phyloP scores from a whole-genome alignment of 176 grass and related monocot genomes.

The Eragrostis nindensis region DNA sequence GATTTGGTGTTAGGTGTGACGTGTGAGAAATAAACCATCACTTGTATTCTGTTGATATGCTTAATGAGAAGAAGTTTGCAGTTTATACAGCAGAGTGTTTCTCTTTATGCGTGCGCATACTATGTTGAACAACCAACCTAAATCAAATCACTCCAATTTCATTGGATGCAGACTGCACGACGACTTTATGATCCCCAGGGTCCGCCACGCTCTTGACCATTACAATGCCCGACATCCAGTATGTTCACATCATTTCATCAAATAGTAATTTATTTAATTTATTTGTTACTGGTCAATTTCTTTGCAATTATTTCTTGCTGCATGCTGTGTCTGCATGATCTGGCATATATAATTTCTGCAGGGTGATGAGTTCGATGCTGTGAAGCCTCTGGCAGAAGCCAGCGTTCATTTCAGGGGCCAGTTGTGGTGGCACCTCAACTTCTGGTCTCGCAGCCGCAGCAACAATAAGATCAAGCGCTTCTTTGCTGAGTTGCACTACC shows the following conservation, averaged over 20 bases:
- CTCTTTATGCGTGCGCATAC: too few species aligned
- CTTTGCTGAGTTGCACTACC: too few species aligned
- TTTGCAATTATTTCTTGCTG: neutral
- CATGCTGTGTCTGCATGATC: neutral
- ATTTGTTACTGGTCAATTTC: neutral
- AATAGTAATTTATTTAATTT: too few species aligned
- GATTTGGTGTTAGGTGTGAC: too few species aligned
- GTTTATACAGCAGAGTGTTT: too few species aligned
- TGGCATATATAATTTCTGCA: neutral
- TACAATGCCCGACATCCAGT: neutral
- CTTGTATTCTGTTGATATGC: too few species aligned
- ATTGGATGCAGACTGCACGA: neutral
- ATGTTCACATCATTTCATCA: too few species aligned
- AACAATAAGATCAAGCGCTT: too few species aligned
- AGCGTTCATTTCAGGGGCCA: neutral
- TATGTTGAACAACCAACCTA: neutral
- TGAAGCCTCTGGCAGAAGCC: neutral
- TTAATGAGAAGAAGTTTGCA: too few species aligned
- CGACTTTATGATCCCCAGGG: neutral
- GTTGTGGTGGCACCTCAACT: constrained; percentile 10
- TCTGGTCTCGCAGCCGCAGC: too few species aligned
- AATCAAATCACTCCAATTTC: neutral
- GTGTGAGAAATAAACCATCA: too few species aligned
- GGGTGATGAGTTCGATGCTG: too few species aligned
- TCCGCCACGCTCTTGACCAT: neutral